A percentile compares a stretch with the other conserved stretches of the same genome.
Conservation (phyloP, 352 stramenopile species). For the Pythium grandisporangium region DNA sequence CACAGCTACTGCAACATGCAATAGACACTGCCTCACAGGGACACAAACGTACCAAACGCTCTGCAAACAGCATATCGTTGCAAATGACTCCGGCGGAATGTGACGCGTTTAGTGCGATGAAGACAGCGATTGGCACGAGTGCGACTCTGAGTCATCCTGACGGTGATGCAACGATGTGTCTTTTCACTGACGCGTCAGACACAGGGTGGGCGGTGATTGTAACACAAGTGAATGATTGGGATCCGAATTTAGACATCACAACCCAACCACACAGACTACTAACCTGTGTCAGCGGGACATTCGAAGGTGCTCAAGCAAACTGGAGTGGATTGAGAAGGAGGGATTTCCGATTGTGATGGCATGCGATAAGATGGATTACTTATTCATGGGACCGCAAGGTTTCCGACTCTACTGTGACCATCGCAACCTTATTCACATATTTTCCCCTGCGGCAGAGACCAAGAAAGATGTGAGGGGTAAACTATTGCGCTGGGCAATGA, state of each 20-base stretch:
- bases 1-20: conserved; percentile 8
- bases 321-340: conserved; percentile 19
- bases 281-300: conserved; percentile 10
- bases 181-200: conserved; percentile 11
- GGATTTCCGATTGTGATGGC: conserved; percentile 11
- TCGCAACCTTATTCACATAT: conserved; percentile 12
- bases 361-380: conserved; percentile 10
- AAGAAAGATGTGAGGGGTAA: conserved; percentile 6
- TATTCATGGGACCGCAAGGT: conserved; percentile 8
- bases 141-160: background rate
- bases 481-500: conserved; percentile 9
- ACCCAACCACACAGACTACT: conserved; percentile 10
- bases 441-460: conserved; percentile 4
- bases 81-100: too few species aligned
- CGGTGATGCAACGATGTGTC: background rate
- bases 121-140: too few species aligned
- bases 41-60: too few species aligned
- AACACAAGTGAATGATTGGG: conserved; percentile 7
- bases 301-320: conserved; percentile 4
- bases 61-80: too few species aligned
- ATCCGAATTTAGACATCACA: background rate
- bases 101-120: too few species aligned
- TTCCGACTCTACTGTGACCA: conserved; percentile 17
- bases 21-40: too few species aligned
- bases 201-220: conserved; percentile 10